Percentiles rank a stretch among this genome's conserved stretches.
These are phyloP conservation scores for Pseudomassariella vexata DNA, from an alignment of 2,329 filamentous ascomycete species.

Conservation along the genomic window DNA sequence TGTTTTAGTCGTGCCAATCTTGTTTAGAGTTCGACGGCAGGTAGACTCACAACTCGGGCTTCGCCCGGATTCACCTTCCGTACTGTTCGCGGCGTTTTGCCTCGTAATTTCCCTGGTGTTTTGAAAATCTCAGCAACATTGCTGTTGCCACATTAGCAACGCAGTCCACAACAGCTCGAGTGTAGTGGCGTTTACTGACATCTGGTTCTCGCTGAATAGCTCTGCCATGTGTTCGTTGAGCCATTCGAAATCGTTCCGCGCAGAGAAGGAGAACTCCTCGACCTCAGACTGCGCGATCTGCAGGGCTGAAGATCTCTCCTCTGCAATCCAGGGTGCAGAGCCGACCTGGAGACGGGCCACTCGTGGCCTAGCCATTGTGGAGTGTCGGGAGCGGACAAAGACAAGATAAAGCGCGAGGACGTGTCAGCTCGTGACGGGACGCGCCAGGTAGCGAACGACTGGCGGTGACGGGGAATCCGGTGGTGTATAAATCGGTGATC, in stretches of 20 bases:
- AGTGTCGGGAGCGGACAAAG: neutral
- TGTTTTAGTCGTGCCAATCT: conserved; percentile 7
- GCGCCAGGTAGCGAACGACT: too few species aligned
- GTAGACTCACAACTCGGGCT: conserved; percentile 54
- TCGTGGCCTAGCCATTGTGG: conserved; percentile 26
- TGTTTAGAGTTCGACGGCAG: conserved; percentile 17
- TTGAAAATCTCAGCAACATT: conserved; percentile 96
- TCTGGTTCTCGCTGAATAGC: conserved; percentile 79
- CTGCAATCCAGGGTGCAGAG: conserved; percentile 76
- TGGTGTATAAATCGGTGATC: too few species aligned
- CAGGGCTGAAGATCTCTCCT: conserved; percentile 74
- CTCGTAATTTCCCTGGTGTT: conserved; percentile 76
- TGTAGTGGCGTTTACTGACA: conserved; percentile 52
- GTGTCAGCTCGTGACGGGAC: conserved; percentile 6
- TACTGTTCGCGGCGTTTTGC: conserved; percentile 70
- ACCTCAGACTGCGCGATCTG: conserved; percentile 75
- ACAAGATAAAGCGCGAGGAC: neutral
- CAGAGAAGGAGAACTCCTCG: conserved; percentile 90
- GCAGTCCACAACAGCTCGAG: too few species aligned
- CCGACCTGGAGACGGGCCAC: conserved; percentile 62
- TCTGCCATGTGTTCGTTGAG: conserved; percentile 97
- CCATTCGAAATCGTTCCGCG: conserved; percentile 94
- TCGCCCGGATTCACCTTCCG: conserved; percentile 55
- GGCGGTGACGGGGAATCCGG: too few species aligned
- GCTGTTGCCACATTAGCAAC: conserved; percentile 42